phyloP scores from a whole-genome alignment of 2,329 filamentous ascomycete species.

The Boeremia exigua region DNA sequence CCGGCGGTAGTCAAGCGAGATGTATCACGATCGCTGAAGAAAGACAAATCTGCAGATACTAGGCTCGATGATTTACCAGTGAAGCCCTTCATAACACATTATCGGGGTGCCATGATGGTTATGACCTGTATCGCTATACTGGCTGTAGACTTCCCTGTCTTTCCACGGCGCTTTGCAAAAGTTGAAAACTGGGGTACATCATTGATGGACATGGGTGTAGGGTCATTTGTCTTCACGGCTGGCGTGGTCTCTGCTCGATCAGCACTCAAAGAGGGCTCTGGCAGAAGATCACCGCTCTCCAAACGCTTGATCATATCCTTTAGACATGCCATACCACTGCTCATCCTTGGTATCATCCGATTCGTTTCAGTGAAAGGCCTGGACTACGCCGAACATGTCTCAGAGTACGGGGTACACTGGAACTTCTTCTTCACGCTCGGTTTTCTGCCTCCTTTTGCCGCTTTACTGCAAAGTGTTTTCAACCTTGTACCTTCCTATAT shows the following conservation, averaged over 20 bases:
- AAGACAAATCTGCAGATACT: constrained; percentile 21
- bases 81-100: constrained; percentile 91
- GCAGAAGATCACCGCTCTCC: constrained; percentile 56
- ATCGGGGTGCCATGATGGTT: constrained; percentile 89
- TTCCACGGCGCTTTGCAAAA: constrained; percentile 94
- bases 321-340: constrained; percentile 81
- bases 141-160: constrained; percentile 94
- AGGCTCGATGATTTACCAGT: constrained; percentile 67
- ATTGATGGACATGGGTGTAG: constrained; percentile 97
- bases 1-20: constrained; percentile 23
- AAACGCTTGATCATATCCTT: constrained; percentile 70
- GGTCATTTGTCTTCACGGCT: constrained; percentile 94
- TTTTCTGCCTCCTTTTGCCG: constrained; percentile 86
- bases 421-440: constrained; percentile 99
- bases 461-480: constrained; percentile 77
- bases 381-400: constrained; percentile 96
- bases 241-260: constrained; percentile 88
- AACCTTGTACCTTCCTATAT: constrained; percentile 77
- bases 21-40: constrained; percentile 29
- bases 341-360: constrained; percentile 79
- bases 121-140: constrained; percentile 89
- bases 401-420: constrained; percentile 98
- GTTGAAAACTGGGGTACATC: constrained; percentile 99
- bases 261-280: constrained; percentile 71
- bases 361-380: constrained; percentile 90